These are phyloP conservation scores for Elongisporangium senticosum DNA, from an alignment of 352 stramenopile genomes.

Conservation along the genomic window DNA sequence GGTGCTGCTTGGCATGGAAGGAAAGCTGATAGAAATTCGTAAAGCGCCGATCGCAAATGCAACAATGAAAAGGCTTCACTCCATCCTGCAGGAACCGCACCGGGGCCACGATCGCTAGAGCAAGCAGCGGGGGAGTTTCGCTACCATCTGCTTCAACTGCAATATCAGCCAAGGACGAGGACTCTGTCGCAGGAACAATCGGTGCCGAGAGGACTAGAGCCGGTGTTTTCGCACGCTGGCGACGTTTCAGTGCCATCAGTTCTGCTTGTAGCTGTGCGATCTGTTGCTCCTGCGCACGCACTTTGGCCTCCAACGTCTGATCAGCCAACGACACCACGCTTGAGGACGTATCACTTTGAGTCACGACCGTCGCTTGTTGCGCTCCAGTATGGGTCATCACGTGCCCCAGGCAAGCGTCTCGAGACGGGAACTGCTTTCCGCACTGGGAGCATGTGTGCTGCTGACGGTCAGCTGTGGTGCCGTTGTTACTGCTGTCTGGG, in stretches of 20 bases:
- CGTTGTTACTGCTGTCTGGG: not conserved
- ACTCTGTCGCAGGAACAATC: not conserved
- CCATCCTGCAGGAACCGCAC: conserved; percentile 52
- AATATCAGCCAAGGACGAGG: not conserved
- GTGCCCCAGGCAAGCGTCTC: not conserved
- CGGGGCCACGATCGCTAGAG: conserved; percentile 31
- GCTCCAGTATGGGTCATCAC: not conserved
- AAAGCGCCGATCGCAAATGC: conserved; percentile 46
- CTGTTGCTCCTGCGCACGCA: conserved; percentile 38
- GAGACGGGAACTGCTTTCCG: not conserved
- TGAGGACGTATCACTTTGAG: not conserved
- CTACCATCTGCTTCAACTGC: not conserved
- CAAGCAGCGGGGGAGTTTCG: not conserved
- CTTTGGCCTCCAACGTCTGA: conserved; percentile 22
- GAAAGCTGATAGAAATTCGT: conserved; percentile 69
- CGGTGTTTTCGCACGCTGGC: not conserved
- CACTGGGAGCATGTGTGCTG: not conserved
- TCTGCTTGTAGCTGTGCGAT: conserved; percentile 36
- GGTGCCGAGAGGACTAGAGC: not conserved
- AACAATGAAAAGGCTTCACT: conserved; percentile 62
- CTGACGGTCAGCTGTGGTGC: not conserved
- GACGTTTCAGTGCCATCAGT: conserved; percentile 7
- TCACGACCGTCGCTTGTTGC: not conserved
- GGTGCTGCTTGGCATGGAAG: conserved; percentile 63
- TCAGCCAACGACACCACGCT: not conserved